Conservation (phyloP, 352 stramenopile genomes). For the Phytophthora rubi region DNA sequence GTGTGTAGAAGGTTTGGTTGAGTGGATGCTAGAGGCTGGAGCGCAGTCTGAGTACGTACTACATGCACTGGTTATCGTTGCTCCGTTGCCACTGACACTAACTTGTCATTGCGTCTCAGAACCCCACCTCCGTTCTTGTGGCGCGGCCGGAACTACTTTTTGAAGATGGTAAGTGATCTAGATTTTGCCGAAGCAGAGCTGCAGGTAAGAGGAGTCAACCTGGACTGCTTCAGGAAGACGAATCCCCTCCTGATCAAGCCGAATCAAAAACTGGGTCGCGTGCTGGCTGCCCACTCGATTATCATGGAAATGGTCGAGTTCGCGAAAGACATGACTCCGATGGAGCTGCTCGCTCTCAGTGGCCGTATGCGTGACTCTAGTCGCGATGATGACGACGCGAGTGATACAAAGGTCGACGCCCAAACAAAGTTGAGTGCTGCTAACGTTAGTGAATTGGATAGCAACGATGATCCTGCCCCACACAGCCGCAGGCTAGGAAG, state of each 20-base stretch:
- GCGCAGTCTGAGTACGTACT: slow-evolving; percentile 66
- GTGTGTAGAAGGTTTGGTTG: slow-evolving; percentile 77
- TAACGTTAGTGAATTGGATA: neutral
- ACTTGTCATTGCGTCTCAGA: slow-evolving; percentile 29
- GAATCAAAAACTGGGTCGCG: slow-evolving; percentile 74
- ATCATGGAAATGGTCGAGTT: slow-evolving; percentile 76
- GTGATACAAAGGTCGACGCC: neutral
- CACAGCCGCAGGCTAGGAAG: neutral
- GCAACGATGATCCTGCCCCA: neutral
- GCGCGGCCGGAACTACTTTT: slow-evolving; percentile 77
- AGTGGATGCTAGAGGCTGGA: slow-evolving; percentile 83
- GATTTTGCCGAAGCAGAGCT: slow-evolving; percentile 72
- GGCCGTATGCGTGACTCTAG: slow-evolving; percentile 25
- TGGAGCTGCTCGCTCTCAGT: slow-evolving; percentile 33
- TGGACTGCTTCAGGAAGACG: slow-evolving; percentile 58
- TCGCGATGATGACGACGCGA: slow-evolving; percentile 8
- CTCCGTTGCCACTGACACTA: slow-evolving; percentile 7
- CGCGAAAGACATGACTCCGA: slow-evolving; percentile 41
- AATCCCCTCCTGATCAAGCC: slow-evolving; percentile 77
- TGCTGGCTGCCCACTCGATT: slow-evolving; percentile 74
- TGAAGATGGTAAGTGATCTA: slow-evolving; percentile 75
- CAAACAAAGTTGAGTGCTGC: slow-evolving; percentile 1
- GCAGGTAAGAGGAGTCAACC: slow-evolving; percentile 49
- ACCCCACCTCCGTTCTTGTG: slow-evolving; percentile 74
- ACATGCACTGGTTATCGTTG: neutral